Base-by-base conservation (phyloP, 208 protist species). In the Strigomonas oncopelti region DNA sequence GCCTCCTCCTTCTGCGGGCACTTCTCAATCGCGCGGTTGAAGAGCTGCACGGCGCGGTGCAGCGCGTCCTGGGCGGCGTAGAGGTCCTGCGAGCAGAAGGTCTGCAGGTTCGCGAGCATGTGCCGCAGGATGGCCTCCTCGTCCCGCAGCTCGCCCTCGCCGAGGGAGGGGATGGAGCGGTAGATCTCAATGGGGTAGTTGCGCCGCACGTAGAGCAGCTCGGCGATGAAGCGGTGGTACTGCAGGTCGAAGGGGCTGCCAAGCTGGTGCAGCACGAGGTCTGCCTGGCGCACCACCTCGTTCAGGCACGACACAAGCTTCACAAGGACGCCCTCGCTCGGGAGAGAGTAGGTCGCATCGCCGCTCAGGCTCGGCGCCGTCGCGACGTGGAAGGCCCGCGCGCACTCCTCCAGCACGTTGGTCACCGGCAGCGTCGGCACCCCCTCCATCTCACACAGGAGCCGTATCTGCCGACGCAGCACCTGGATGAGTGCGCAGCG, bases 161-260 rank as follows among this genome's bases (percentile, higher is more conserved):
- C 42, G 5, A 5, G 13, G 1, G 27, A 13, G 20, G 38, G 27
- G 36, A 27, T 48, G 20, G 57, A 61, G 1, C 25, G 9, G 14
- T 3, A 25, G 25, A 46, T 18, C 3, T 53, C 52, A 16, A 32
- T 60, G 2, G 36, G n/a, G 28, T 22, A 8, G 60, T 9, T 38
- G 52, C 53, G 54, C 28, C 38, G 27, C 22, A 45, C 42, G 60
- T 77, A 69, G 27, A 81, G 67, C 20, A 77, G 42, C 65, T 78
- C 69, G 5, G 69, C 68, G n/a, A 69, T 76, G 70, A 67, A 75
- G 32, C 67, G 69, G 45, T 74, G 78, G 61, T 80, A 84, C 57
- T 84, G 78, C 11, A 70, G 56, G 38, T 67, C 61, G 52, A 74
- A 84, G 0, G 65, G 73, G 55, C 77, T 80, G 28, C 71, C 70